Percentiles rank a stretch among this genome's conserved stretches.
Evolutionary conservation across 805 yeast genomes (phyloP).

Genomic region (Cyberlindnera euphorbiae): DNA sequence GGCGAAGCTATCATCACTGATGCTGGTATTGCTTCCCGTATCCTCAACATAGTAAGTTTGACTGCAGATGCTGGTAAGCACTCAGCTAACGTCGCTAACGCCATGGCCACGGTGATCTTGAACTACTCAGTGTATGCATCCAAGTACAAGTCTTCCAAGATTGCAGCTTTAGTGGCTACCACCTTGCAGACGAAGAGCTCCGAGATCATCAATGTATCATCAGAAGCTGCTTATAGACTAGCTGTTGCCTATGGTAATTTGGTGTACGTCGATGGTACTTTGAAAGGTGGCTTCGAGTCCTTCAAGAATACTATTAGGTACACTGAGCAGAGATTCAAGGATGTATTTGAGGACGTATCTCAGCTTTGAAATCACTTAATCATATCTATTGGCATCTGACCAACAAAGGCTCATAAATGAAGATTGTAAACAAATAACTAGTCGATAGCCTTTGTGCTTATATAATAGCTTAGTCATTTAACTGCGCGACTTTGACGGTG

Average conservation of each 20-base stretch:
- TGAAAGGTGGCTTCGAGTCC: constrained; percentile 15
- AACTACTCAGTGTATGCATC: constrained; percentile 41
- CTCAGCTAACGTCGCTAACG: constrained; percentile 30
- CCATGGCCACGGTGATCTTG: constrained; percentile 45
- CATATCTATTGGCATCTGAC: too few species aligned
- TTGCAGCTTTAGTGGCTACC: constrained; percentile 29
- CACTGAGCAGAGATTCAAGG: constrained; percentile 18
- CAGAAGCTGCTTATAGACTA: constrained; percentile 68
- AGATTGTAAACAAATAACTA: too few species aligned
- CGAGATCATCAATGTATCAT: constrained; percentile 32
- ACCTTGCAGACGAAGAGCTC: constrained; percentile 26
- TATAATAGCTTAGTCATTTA: too few species aligned
- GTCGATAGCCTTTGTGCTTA: too few species aligned
- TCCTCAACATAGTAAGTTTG: constrained; percentile 25
- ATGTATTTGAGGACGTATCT: constrained; percentile 17
- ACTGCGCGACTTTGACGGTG: too few species aligned
- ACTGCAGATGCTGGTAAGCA: constrained; percentile 15
- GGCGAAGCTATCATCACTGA: constrained; percentile 42
- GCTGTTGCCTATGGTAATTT: constrained; percentile 61
- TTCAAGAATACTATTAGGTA: constrained; percentile 11
- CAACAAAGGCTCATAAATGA: too few species aligned
- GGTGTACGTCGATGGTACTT: constrained; percentile 29
- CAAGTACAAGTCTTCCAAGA: constrained; percentile 26
- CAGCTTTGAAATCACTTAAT: too few species aligned
- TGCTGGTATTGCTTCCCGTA: constrained; percentile 34